Evolutionary conservation across 495 filamentous ascomycete genomes (phyloP), one percentile per base, ranked within the genome.

Genomic region (Penicillium cinerascens): DNA sequence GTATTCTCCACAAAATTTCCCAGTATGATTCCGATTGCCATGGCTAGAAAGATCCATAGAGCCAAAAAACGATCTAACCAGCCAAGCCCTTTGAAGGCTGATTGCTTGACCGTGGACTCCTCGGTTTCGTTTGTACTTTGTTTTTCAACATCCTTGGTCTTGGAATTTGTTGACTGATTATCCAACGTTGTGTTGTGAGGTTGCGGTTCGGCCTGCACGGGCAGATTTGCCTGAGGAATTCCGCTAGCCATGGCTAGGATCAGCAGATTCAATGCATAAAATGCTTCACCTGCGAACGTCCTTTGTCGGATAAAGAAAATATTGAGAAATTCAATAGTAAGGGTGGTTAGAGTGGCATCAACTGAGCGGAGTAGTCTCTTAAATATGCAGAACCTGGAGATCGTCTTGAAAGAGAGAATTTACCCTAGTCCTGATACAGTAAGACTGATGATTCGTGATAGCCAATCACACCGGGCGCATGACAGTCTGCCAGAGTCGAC

Each of bases 21-120:
- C 8, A 95, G 70, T 3, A 92, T 75, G 49, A 93, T 85, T 11
- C 91, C 90, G 41, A 92, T 72, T 3, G 79, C 77, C 87, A 96
- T 96, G 23, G 89, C 88, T 3, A 93, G 82, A 38, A 96, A 79
- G 58, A 95, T 92, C 90, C 91, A 95, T 16, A 92, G 16, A 5
- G 86, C 90, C 0, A 93, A 82, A 65, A 91, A 87, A 7, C 86
- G 81, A 66, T 93, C 88, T 21, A 93, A 76, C 49, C 76, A 79
- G 8, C 82, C 84, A 18, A 95, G 80, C 36, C 74, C 67, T 56
- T 78, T 73, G 58, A 86, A 80, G 10, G 75, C 51, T 0, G 68
- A 71, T 25, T 58, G 15, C 21, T 59, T 58, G 8, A 21, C 25
- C 2, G 15, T 18, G 21, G 38, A 11, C 15, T 58, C 48, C 16